These are phyloP conservation scores for Talaromyces amestolkiae DNA, from an alignment of 2,329 filamentous ascomycete species.

Conservation along the genomic window DNA sequence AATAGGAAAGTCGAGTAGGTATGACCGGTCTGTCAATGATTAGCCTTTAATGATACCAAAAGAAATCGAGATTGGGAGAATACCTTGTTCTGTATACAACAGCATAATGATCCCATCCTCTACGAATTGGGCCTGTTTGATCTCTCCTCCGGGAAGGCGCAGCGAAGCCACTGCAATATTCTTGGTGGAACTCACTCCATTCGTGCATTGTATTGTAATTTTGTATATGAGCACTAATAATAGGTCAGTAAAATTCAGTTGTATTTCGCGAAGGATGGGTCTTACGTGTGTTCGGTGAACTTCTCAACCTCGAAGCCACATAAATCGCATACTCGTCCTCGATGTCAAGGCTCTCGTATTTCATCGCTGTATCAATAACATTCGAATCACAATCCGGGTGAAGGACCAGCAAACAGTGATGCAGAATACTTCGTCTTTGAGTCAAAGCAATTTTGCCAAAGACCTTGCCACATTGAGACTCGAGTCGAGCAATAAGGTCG, in stretches of 20 bases:
- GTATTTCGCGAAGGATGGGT: neutral
- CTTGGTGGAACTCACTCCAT: slow-evolving; percentile 56
- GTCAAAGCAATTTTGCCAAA: slow-evolving; percentile 69
- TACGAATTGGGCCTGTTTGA: slow-evolving; percentile 66
- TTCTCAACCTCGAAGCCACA: slow-evolving; percentile 33
- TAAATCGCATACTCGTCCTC: slow-evolving; percentile 32
- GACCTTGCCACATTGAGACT: slow-evolving; percentile 57
- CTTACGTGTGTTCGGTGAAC: slow-evolving; percentile 36
- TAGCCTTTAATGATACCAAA: neutral
- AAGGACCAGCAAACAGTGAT: slow-evolving; percentile 56
- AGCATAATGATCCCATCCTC: slow-evolving; percentile 61
- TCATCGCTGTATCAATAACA: slow-evolving; percentile 59
- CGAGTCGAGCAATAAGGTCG: slow-evolving; percentile 61
- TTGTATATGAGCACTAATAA: slow-evolving; percentile 59
- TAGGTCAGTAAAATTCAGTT: slow-evolving; percentile 17
- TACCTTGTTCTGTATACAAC: slow-evolving; percentile 48
- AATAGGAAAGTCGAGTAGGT: slow-evolving; percentile 37
- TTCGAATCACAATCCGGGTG: slow-evolving; percentile 38
- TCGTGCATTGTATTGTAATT: slow-evolving; percentile 52
- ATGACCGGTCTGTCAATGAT: slow-evolving; percentile 23
- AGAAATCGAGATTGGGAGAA: neutral
- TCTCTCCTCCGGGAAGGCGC: slow-evolving; percentile 34
- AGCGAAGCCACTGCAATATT: slow-evolving; percentile 32
- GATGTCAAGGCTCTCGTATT: slow-evolving; percentile 42
- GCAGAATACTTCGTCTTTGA: slow-evolving; percentile 65